Percentiles rank a stretch among this genome's conserved stretches.
phyloP scores from a whole-genome alignment of 768 basidiomycete genomes.

The Guyanaporus albipodus region DNA sequence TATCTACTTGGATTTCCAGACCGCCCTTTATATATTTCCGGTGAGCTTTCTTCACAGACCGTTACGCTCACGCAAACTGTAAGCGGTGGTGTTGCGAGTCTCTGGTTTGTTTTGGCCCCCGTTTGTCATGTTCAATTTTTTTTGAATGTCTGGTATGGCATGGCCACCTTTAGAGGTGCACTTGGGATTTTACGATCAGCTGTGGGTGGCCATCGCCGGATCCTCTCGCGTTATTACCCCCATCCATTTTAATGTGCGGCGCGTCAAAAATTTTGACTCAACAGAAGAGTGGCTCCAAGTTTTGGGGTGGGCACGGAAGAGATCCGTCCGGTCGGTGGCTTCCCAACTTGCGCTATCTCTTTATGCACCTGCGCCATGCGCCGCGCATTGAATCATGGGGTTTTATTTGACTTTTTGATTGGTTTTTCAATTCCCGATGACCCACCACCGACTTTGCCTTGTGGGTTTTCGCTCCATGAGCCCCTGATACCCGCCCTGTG shows the following conservation, averaged over 20 bases:
- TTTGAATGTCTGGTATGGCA: too few relatives aligned
- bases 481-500: too few relatives aligned
- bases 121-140: background rate
- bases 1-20: slow-evolving; percentile 67
- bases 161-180: background rate
- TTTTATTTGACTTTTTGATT: background rate
- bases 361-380: background rate
- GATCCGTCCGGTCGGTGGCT: slow-evolving; percentile 22
- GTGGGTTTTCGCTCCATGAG: background rate
- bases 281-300: background rate
- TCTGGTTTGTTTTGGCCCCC: too few relatives aligned
- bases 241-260: background rate
- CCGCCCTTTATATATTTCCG: slow-evolving; percentile 83
- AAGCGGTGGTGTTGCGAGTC: too few relatives aligned
- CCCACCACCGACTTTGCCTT: background rate
- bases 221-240: background rate
- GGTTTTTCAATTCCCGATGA: background rate
- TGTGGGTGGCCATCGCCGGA: background rate
- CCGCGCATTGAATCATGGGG: background rate
- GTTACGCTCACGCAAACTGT: background rate
- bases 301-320: slow-evolving; percentile 15
- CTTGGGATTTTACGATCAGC: background rate
- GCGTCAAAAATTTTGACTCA: background rate
- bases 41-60: slow-evolving; percentile 37
- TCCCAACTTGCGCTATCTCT: background rate